Evolutionary conservation across 2,329 filamentous ascomycete genomes (phyloP), one percentile per base, ranked within the genome.

Genomic region (Arthroderma uncinatum): DNA sequence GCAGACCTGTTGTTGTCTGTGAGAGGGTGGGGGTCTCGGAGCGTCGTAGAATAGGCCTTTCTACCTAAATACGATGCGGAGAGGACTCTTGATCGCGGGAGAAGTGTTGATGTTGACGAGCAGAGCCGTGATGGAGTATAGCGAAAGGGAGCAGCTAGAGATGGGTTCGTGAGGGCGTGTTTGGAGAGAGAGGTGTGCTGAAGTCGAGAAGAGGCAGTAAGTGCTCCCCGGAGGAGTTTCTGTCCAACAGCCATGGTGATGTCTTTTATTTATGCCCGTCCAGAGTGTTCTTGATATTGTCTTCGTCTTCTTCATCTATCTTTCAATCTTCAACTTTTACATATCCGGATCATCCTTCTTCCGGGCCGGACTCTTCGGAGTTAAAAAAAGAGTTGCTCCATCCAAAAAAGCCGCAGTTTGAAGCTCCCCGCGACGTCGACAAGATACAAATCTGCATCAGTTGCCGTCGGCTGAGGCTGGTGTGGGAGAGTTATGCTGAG

Each of bases 1-100:
- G 63, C 65, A 58, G 70, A 60, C 23, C 64, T 56, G 23, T 47
- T 34, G 19, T 65, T 65, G 54, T 73, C 66, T 39, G 73, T 73
- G 54, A 74, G 66, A 58, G 68, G 64, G 48, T 57, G 62, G 48
- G 61, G 63, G 54, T 57, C 59, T 61, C 61, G 62, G 44, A 65
- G 64, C 50, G 64, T 64, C 25, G 59, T 58, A 8, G 47, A 56
- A 50, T 48, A 56, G 25, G 19, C 19, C 16, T 44, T 25, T 33
- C 23, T 67, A 72, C 59, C 65, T 59, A 53, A 68, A 67, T 54
- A 61, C 53, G 53, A 60, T 53, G 4, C 60, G 19, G 55, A 53
- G 9, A 59, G 44, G 21, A 56, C 60, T 39, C 44, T 56, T 25
- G 52, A 57, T 34, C 14, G 53, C 14, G 5, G 40, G 23, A 28